These are phyloP conservation scores for Beta macrorhiza DNA, from an alignment of 179 eudicot genomes.

Conservation along the genomic window DNA sequence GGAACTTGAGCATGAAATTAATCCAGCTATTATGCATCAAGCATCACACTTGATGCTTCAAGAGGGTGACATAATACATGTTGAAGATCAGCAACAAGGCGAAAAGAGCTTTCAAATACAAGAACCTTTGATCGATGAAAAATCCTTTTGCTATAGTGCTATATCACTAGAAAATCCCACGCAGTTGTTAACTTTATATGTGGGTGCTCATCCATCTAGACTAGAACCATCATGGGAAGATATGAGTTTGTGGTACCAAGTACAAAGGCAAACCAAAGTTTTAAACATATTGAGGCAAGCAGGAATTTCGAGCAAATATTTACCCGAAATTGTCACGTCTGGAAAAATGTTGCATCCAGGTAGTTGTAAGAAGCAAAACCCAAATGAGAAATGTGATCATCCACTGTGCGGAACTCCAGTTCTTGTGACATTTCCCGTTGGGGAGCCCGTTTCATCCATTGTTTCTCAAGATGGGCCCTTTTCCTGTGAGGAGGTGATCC, in stretches of 20 bases:
- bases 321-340: conserved; percentile 68
- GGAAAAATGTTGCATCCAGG: conserved; percentile 77
- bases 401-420: conserved; percentile 84
- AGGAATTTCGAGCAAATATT: conserved; percentile 56
- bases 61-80: conserved; percentile 54
- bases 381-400: conserved; percentile 66
- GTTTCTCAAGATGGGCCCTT: conserved; percentile 54
- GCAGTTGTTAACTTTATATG: conserved; percentile 48
- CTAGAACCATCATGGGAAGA: conserved; percentile 88
- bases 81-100: conserved; percentile 60
- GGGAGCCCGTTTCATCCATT: conserved; percentile 57
- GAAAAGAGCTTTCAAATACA: conserved; percentile 56
- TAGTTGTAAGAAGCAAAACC: conserved; percentile 54
- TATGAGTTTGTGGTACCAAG: conserved; percentile 95
- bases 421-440: conserved; percentile 67
- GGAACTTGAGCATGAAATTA: conserved; percentile 45
- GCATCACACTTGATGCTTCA: conserved; percentile 48
- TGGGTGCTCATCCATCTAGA: conserved; percentile 84
- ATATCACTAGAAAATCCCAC: conserved; percentile 48
- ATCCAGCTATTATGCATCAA: conserved; percentile 38
- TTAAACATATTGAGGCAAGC: conserved; percentile 63
- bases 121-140: conserved; percentile 48
- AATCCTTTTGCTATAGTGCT: conserved; percentile 54
- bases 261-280: conserved; percentile 87
- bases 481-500: conserved; percentile 61